phyloP scores from a whole-genome alignment of 345 rosid species.

The Gossypium sturtianum region DNA sequence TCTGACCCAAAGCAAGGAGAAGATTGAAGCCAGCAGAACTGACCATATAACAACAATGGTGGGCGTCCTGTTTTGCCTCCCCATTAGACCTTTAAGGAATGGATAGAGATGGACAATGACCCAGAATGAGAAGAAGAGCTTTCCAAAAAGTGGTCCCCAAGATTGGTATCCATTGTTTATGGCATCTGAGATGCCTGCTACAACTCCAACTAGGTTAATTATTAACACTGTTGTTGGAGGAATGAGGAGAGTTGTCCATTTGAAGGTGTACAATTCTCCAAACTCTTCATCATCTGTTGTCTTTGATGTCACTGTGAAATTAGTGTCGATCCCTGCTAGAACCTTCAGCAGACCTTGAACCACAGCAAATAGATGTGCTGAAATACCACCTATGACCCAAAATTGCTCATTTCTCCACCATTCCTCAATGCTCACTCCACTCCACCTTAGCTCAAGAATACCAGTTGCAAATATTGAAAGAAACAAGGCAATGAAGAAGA shows the following conservation, averaged over 20 bases:
- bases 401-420: slow-evolving; percentile 99
- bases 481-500: slow-evolving; percentile 82
- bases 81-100: slow-evolving; percentile 98
- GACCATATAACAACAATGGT: slow-evolving; percentile 98
- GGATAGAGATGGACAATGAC: slow-evolving; percentile 95
- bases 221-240: slow-evolving; percentile 90
- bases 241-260: slow-evolving; percentile 89
- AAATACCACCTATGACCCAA: slow-evolving; percentile 95
- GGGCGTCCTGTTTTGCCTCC: slow-evolving; percentile 90
- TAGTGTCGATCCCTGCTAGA: slow-evolving; percentile 87
- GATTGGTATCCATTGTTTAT: slow-evolving; percentile 88
- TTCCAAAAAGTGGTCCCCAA: slow-evolving; percentile 93
- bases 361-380: slow-evolving; percentile 93
- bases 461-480: slow-evolving; percentile 77
- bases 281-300: slow-evolving; percentile 82
- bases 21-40: slow-evolving; percentile 82
- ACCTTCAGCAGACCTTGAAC: slow-evolving; percentile 83
- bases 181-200: slow-evolving; percentile 91
- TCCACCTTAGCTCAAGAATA: slow-evolving; percentile 90
- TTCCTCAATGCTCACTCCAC: slow-evolving; percentile 97
- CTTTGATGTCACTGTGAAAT: slow-evolving; percentile 93
- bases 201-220: slow-evolving; percentile 89
- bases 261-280: slow-evolving; percentile 84
- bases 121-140: slow-evolving; percentile 96
- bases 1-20: slow-evolving; percentile 94